Evolutionary conservation across 2,329 filamentous ascomycete genomes (phyloP).

Genomic region (Xylariaceae sp.): DNA sequence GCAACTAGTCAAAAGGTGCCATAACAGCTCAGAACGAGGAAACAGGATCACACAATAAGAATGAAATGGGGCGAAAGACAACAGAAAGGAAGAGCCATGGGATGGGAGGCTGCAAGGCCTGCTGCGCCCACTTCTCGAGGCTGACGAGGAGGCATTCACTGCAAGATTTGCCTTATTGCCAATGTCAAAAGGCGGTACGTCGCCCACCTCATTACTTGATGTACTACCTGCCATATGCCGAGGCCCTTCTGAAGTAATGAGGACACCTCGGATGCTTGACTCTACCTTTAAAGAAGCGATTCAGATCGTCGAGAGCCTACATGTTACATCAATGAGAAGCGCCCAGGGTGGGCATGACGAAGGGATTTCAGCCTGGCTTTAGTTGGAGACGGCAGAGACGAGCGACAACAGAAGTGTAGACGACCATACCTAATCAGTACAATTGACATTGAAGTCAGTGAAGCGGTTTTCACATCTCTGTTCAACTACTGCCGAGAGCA

Average conservation of each 20-base stretch:
- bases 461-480: too few species aligned
- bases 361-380: too few species aligned
- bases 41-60: slow-evolving; percentile 7
- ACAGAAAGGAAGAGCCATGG: slow-evolving; percentile 4
- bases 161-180: slow-evolving; percentile 10
- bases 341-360: too few species aligned
- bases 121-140: slow-evolving; percentile 24
- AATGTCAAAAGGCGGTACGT: slow-evolving; percentile 11
- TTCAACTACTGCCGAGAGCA: too few species aligned
- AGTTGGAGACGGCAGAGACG: too few species aligned
- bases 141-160: slow-evolving; percentile 27
- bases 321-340: too few species aligned
- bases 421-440: too few species aligned
- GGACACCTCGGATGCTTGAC: too few species aligned
- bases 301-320: too few species aligned
- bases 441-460: too few species aligned
- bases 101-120: slow-evolving; percentile 4
- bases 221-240: not conserved
- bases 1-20: slow-evolving; percentile 4
- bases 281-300: too few species aligned
- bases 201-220: slow-evolving; percentile 6
- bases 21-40: slow-evolving; percentile 8
- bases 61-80: slow-evolving; percentile 14
- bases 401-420: too few species aligned
- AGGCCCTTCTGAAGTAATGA: not conserved